These are phyloP conservation scores for Nannochloropsis oceanica DNA, from an alignment of 108 stramenopile species.

Conservation along the genomic window DNA sequence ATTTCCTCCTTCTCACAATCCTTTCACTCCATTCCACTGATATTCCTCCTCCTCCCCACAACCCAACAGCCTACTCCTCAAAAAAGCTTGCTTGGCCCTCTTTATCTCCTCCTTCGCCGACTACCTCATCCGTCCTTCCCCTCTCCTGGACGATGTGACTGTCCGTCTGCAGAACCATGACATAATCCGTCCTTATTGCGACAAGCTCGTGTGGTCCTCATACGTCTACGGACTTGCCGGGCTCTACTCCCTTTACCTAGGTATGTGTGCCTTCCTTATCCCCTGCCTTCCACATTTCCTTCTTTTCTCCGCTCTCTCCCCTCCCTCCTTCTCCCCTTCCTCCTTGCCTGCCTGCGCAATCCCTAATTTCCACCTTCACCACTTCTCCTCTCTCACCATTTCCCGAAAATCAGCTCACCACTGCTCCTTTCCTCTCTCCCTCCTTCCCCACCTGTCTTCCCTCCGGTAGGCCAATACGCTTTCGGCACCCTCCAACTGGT, in stretches of 20 bases:
- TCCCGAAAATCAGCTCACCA: too few relatives aligned
- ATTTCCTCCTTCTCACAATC: too few relatives aligned
- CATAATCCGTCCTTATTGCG: not conserved
- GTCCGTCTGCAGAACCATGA: not conserved
- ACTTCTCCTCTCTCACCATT: too few relatives aligned
- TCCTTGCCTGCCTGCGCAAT: too few relatives aligned
- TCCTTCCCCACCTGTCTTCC: too few relatives aligned
- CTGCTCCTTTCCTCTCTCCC: too few relatives aligned
- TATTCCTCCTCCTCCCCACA: not conserved
- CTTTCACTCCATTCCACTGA: too few relatives aligned
- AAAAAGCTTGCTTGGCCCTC: not conserved
- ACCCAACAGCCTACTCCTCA: not conserved
- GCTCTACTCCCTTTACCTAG: not conserved
- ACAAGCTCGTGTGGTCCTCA: conserved; percentile 28
- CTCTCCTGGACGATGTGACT: not conserved
- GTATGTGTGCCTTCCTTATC: not conserved
- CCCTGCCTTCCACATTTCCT: not conserved
- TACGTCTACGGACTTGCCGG: conserved; percentile 11
- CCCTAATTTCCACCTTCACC: too few relatives aligned
- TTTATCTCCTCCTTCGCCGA: not conserved
- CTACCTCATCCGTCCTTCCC: not conserved
- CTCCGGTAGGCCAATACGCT: not conserved
- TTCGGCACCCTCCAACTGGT: conserved; percentile 4
- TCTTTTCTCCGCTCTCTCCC: not conserved
- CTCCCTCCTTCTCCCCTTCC: not conserved